Percentiles rank a stretch among this genome's conserved stretches.
Conservation (phyloP, 768 basidiomycete species). For the Sporobolomyces roseus region DNA sequence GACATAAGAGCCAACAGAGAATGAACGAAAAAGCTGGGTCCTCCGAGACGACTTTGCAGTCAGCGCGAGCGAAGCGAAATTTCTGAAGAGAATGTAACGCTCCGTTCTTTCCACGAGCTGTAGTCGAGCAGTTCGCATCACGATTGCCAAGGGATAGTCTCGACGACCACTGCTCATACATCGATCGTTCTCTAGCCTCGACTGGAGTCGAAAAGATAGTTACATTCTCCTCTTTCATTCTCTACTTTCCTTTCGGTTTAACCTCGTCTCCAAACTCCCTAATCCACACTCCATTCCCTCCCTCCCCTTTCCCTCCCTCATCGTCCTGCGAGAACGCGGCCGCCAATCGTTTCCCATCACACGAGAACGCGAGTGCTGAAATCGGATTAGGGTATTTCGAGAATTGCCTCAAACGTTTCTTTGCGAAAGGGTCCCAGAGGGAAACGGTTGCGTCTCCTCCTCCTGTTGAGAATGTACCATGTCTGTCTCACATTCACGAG, state of each 20-base stretch:
- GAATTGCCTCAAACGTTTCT: conserved; percentile 89
- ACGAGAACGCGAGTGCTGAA: conserved; percentile 53
- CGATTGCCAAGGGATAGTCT: no score
- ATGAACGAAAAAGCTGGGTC: no score
- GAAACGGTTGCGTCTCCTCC: conserved; percentile 92
- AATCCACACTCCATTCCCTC: conserved; percentile 35
- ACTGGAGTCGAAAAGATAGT: no score
- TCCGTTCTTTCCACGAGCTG: no score
- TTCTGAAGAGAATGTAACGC: no score
- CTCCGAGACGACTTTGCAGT: no score
- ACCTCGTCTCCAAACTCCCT: conserved; percentile 34
- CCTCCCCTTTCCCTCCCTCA: conserved; percentile 23
- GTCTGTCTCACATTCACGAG: conserved; percentile 57
- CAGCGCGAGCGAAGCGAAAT: no score
- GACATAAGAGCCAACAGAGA: no score
- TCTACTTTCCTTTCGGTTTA: conserved; percentile 37
- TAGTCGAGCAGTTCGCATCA: no score
- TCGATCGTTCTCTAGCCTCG: no score
- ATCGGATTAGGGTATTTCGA: conserved; percentile 66
- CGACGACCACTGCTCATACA: no score
- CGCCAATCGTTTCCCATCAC: conserved; percentile 50
- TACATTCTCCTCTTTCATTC: no score
- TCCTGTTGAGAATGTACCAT: conserved; percentile 91
- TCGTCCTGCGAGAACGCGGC: conserved; percentile 45
- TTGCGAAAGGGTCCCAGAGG: conserved; percentile 95